Evolutionary conservation across 192 early-diverging fungal genomes (phyloP), one percentile per base, ranked within the genome.

Genomic region (Thamnidium elegans): DNA sequence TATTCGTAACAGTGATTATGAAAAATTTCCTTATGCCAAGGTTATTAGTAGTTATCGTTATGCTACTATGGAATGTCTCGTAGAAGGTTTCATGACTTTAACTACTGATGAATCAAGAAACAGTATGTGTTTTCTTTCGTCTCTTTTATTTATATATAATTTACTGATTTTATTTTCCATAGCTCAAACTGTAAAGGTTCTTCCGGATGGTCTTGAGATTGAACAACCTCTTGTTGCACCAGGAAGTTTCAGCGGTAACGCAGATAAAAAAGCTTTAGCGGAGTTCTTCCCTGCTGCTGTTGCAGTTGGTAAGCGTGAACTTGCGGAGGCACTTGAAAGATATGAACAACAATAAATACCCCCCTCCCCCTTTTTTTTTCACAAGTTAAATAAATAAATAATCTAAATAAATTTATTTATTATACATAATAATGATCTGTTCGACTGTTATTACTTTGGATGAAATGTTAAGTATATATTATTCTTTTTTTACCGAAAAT

Each of bases 61-160:
- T 36, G 55, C 55, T 15, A 32, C 51, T 15, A 63, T 64, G 23
- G 66, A 50, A 19, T 64, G 50, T 10, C 61, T 73, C 6, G 61
- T 73, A 3, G 71, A 68, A 0, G 66, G 51, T 15, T 62, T 63
- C 23, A 68, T 73, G 62, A 46, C 51, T 6, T 55, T 61, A 21
- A 68, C 68, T 43, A 47, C 47, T 31, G 66, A 73, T 45, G 59
- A 66, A 32, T 59, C 53, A 8, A 55, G 60, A 17, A 54, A 55
- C 14, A 55, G 70, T 71, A 65, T 42, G 34, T 17, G 39, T 19
- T 47, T 19, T 13, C 5, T 30, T 20, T 58, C 8, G 23, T n/a
- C 0, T 15, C 2, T 47, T 19, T 20, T 42, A 43, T 44, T 26
- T 26, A 26, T 26, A 26, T 26, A 26, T 26, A 26, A 26, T 2